Base-by-base conservation (phyloP, 352 stramenopile species). In the Globisporangium camurandrum region DNA sequence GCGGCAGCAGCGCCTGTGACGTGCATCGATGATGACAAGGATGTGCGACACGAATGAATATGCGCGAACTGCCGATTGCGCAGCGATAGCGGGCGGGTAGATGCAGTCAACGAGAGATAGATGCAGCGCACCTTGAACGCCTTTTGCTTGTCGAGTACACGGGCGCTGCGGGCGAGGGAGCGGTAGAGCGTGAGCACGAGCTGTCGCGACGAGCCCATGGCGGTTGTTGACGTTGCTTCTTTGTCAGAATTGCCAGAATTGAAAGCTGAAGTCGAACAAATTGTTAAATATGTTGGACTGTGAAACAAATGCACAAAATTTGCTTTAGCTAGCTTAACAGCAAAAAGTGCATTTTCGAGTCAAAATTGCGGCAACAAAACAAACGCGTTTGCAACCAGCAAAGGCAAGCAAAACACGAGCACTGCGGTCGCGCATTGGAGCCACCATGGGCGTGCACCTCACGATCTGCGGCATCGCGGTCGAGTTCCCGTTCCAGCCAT, bases 401-500 rank as follows among this genome's bases (percentile, higher is more conserved):
- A 46, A 17, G 11, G 12, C 43, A 24, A 20, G 14, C 12, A n/a
- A 19, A 17, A 12, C 17, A n/a, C 1, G 17, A 44, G 7, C 12
- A 30, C 39, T 20, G n/a, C 17, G 24, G 22, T 26, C 43, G 6
- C 26, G 26, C 23, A 42, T 10, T 42, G 30, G 39, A 12, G 34
- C 16, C 27, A 19, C 33, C 19, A 54, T 39, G 41, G 45, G 37
- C 20, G 83, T 93, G 52, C 66, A 54, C 62, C 61, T 96, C 38
- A 66, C 93, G 58, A 91, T 97, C 48, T 83, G 78, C 63, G 84
- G 84, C 36, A 84, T 96, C 48, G 46, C 69, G 12, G 87, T 99
- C 59, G 85, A 97, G 56, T 99, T 99, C 62, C 96, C 96, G 22
- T 98, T 98, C 72, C 66, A 84, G 52, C 95, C 96, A 8, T 99